Base-by-base conservation (phyloP, 495 filamentous ascomycete genomes). In the Ramalina peruviana region DNA sequence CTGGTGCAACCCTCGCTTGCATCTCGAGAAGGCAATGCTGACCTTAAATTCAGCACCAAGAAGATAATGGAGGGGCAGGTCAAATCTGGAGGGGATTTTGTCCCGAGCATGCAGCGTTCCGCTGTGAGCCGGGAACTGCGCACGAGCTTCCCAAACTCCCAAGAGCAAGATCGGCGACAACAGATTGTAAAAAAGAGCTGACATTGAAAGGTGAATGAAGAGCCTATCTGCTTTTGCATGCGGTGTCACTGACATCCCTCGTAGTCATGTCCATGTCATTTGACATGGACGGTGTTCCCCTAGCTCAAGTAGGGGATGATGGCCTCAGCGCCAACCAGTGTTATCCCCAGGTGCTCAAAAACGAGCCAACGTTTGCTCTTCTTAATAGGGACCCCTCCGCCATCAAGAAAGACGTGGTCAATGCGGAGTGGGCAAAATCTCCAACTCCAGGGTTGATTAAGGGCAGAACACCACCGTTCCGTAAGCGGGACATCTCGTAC, bases 351-450 rank as follows among this genome's bases (percentile, higher is more conserved):
- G 16, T 16, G 20, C 46, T 54, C 27, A 40, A 50, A 19, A 46
- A 50, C 19, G 52, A 54, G 16, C 52, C 52, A 36, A 26, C 37
- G 21, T 54, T 50, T 40, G 52, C 52, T 43, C 46, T 54, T 36
- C 46, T 54, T 20, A 43, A 43, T 12, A 20, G 39, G 15, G 49
- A 51, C 20, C 20, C 39, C 23, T 51, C 40, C 46, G 46, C 39
- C 46, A 23, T 37, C 27, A 48, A 23, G 27, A 9, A 48, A 17
- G 46, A 33, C 46, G 36, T n/a, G n/a, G n/a, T 40, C 46, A 30
- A 30, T 30, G 36, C 36, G 23, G 19, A 19, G 30, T 50, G 38
- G 38, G 48, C 48, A 50, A 13, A 6, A 36, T 16, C 33, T 33
- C 48, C 48, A 50, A 50, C 23, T 50, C 38, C 48, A 21, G 39